These are phyloP conservation scores for Pestalotiopsis sp. DNA, from an alignment of 2,329 filamentous ascomycete species.

Conservation along the genomic window DNA sequence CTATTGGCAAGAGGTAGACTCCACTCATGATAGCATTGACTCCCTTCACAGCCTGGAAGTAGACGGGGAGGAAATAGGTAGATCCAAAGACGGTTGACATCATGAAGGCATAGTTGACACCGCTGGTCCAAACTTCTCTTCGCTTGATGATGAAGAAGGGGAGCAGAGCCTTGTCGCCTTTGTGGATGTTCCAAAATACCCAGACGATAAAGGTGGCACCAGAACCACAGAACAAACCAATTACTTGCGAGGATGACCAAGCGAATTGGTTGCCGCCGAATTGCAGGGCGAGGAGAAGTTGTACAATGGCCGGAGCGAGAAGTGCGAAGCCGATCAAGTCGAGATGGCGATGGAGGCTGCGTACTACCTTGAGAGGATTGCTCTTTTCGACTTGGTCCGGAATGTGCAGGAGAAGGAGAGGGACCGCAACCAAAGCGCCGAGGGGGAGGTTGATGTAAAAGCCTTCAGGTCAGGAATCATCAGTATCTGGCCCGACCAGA, in stretches of 20 bases:
- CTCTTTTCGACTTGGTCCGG: neutral
- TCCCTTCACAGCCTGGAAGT: constrained; percentile 5
- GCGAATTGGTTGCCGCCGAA: neutral
- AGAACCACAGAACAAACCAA: neutral
- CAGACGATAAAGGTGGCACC: neutral
- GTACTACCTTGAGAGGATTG: neutral
- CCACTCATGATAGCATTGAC: neutral
- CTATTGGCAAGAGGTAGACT: neutral
- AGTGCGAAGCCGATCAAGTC: neutral
- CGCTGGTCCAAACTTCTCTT: neutral
- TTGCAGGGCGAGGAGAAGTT: neutral
- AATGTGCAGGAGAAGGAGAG: neutral
- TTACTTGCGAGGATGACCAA: neutral
- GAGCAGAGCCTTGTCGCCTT: neutral
- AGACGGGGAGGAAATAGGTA: constrained; percentile 1
- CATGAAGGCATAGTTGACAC: constrained; percentile 1
- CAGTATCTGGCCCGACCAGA: neutral
- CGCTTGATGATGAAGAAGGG: neutral
- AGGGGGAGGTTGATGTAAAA: constrained; percentile 21
- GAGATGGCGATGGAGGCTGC: neutral
- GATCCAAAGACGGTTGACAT: neutral
- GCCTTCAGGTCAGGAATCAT: neutral
- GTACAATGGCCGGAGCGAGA: neutral
- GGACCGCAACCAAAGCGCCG: neutral
- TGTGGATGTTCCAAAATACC: neutral